Conservation (phyloP, 148 eudicot species). For the Pouteria glomerata region DNA sequence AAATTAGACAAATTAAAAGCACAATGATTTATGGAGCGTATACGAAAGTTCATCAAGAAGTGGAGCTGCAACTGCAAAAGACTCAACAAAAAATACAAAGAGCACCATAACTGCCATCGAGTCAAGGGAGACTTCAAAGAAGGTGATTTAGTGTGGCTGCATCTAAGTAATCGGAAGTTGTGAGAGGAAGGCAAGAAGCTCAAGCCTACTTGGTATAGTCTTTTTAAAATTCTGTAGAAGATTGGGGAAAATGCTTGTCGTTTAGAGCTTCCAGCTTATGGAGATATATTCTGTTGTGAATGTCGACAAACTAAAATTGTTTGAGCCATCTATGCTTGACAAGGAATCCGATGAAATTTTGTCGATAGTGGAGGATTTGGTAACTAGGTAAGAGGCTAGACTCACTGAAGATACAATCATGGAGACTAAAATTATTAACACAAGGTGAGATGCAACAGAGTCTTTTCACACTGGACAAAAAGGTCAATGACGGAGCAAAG, state of each 20-base stretch:
- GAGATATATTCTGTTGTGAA: too few relatives aligned
- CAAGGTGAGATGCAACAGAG: not conserved
- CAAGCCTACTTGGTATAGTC: not conserved
- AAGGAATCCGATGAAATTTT: too few relatives aligned
- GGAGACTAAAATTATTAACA: not conserved
- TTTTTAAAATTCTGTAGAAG: not conserved
- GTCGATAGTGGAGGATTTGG: too few relatives aligned
- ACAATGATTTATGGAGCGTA: not conserved
- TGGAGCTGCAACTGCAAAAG: not conserved
- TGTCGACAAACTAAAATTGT: too few relatives aligned
- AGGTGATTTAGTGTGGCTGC: not conserved
- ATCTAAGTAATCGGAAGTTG: not conserved
- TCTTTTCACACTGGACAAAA: not conserved
- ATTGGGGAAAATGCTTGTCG: not conserved
- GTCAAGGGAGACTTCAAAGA: not conserved
- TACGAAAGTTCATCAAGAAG: too few relatives aligned
- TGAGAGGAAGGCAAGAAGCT: not conserved
- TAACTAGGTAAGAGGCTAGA: not conserved
- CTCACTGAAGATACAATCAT: not conserved
- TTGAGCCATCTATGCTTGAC: too few relatives aligned
- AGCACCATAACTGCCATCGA: not conserved
- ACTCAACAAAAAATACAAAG: constrained; percentile 1
- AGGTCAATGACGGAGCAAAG: not conserved
- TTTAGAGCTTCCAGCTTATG: not conserved
- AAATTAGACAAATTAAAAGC: not conserved